Evolutionary conservation across 768 basidiomycete species (phyloP), one percentile per base, ranked within the genome.

Genomic region (Serendipita indica): DNA sequence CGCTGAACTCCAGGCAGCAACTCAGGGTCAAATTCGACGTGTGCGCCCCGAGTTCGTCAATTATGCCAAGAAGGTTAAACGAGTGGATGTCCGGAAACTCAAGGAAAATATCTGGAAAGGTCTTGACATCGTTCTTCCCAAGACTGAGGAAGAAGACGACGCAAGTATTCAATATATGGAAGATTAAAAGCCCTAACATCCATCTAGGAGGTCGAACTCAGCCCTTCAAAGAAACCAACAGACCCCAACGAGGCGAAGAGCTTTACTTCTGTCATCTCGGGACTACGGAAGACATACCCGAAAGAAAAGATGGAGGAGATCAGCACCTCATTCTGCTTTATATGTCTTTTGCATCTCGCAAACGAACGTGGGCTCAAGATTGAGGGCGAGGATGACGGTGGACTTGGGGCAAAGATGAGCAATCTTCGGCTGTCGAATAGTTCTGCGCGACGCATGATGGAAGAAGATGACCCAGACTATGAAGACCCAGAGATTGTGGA

Each of bases 41-140:
- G 82, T 88, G 35, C 75, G 82, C 64, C 92, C 91, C 3, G 87
- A 96, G 67, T 79, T 80, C 57, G 90, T 99, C 63, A 89, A 91
- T 63, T 98, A 96, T 67, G 85, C 93, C 1, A 93, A 92, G 72
- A 81, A 86, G 34, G 96, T 94, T 2, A 99, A 97, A 73, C 75
- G 94, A 39, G 94, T 99, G 20, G 96, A 98, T 67, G 94, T 99
- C 34, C 80, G 90, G 66, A 91, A 86, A 71, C 73, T 99, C 62
- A 99, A 99, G 73, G 94, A 98, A 61, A 94, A 92, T 64, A 98
- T 99, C 49, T 98, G 96, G 96, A 88, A 79, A 68, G 87, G 87
- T 1, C 69, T 98, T 43, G 84, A 89, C 64, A 89, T 96, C 59
- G 79, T 82, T 33, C 73, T 83, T 39, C 62, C 69, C n/a, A 72